Evolutionary conservation across 2,329 filamentous ascomycete genomes (phyloP).

Genomic region (Akanthomyces dipterigenus): DNA sequence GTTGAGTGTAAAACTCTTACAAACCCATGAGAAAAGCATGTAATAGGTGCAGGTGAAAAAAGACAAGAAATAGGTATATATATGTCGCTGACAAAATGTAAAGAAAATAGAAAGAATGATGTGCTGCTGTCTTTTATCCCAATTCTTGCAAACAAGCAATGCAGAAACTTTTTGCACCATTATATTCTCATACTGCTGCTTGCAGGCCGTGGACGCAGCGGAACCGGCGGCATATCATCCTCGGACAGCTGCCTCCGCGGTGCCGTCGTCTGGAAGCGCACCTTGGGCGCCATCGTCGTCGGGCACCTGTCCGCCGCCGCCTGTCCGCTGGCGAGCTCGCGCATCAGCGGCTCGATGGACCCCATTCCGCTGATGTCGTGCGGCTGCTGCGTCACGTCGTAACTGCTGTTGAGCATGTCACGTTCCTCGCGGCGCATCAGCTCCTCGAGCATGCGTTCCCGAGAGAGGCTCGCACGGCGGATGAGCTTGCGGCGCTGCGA

Average conservation of each 20-base stretch:
- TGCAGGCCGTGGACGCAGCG: neutral
- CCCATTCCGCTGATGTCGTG: constrained; percentile 29
- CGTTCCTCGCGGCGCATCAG: constrained; percentile 17
- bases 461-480: constrained; percentile 21
- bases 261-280: neutral
- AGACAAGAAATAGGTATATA: neutral
- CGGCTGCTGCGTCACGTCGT: constrained; percentile 18
- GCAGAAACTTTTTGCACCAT: neutral
- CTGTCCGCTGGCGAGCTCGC: constrained; percentile 30
- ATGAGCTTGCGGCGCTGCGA: constrained; percentile 17
- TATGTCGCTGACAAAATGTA: constrained; percentile 1
- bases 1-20: neutral
- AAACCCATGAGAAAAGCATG: neutral
- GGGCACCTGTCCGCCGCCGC: neutral
- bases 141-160: neutral
- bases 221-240: neutral
- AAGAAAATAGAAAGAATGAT: neutral
- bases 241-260: neutral
- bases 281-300: no score
- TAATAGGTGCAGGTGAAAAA: neutral
- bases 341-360: constrained; percentile 38
- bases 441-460: constrained; percentile 24
- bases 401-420: neutral
- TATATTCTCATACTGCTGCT: neutral
- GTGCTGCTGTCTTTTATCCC: neutral